A percentile compares a stretch with the other conserved stretches of the same genome.
Conservation (phyloP, 2,329 filamentous ascomycete species). For the Immersiporthe knoxdaviesiana region DNA sequence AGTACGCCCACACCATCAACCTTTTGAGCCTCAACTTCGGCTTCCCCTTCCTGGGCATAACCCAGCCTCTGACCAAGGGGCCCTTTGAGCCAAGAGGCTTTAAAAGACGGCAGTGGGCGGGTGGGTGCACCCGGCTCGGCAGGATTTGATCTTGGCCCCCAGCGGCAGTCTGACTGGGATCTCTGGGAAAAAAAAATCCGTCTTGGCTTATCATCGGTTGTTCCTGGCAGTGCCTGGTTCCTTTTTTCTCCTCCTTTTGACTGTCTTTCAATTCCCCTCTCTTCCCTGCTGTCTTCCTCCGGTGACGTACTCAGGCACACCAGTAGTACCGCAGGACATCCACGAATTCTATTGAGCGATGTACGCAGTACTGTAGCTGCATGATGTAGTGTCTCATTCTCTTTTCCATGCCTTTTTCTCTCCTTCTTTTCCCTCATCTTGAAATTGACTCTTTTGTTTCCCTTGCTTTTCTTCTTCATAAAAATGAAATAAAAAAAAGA, state of each 20-base stretch:
- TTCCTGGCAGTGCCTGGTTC: no score
- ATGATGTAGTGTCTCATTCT: no score
- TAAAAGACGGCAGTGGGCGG: not conserved
- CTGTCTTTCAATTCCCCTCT: not conserved
- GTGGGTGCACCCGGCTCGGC: not conserved
- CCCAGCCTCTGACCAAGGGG: no score
- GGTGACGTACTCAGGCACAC: not conserved
- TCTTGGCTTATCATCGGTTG: not conserved
- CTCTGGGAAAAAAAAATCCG: not conserved
- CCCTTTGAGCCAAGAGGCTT: not conserved
- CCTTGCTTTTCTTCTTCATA: not conserved
- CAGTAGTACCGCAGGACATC: no score
- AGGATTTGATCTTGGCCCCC: not conserved
- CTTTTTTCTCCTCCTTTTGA: no score
- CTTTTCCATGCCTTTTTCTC: no score
- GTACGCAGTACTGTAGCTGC: no score
- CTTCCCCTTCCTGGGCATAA: constrained; percentile 1
- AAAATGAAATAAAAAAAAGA: no score
- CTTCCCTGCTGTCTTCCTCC: not conserved
- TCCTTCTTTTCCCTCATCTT: not conserved
- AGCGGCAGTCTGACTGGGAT: not conserved
- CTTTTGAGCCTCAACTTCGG: constrained; percentile 3
- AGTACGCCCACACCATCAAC: not conserved
- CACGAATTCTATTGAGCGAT: no score
- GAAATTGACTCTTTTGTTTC: not conserved